A percentile compares a stretch with the other conserved stretches of the same genome.
Evolutionary conservation across 768 basidiomycete genomes (phyloP).

Genomic region (Macrolepiota dolichaula): DNA sequence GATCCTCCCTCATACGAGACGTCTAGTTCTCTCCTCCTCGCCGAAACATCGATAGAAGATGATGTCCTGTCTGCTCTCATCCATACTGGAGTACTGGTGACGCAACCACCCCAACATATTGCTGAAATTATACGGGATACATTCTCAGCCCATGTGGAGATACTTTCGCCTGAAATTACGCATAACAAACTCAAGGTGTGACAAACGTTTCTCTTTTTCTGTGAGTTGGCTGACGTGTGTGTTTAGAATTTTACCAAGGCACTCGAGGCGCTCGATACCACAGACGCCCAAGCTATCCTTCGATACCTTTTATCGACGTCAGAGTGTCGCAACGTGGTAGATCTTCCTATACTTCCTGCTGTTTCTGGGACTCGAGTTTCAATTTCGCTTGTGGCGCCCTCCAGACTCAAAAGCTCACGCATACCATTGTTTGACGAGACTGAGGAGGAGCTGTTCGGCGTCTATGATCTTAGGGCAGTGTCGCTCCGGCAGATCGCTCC

Average conservation of each 20-base stretch:
- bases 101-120: slow-evolving; percentile 32
- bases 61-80: slow-evolving; percentile 26
- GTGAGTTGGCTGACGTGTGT: background rate
- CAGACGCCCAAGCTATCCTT: slow-evolving; percentile 17
- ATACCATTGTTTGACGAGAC: slow-evolving; percentile 26
- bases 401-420: slow-evolving; percentile 1
- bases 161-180: slow-evolving; percentile 1
- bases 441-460: background rate
- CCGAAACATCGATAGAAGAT: background rate
- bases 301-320: slow-evolving; percentile 32
- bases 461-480: background rate
- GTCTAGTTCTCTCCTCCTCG: slow-evolving; percentile 22
- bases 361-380: slow-evolving; percentile 21
- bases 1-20: background rate
- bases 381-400: slow-evolving; percentile 13
- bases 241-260: background rate
- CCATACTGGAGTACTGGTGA: slow-evolving; percentile 29
- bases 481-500: background rate
- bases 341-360: slow-evolving; percentile 34
- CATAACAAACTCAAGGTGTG: background rate
- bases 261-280: background rate
- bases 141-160: background rate
- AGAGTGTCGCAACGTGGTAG: slow-evolving; percentile 28
- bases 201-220: background rate
- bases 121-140: slow-evolving; percentile 21